Percentiles rank a stretch among this genome's conserved stretches.
phyloP scores from a whole-genome alignment of 306 rosid genomes.

The Cucumis cinereus region DNA sequence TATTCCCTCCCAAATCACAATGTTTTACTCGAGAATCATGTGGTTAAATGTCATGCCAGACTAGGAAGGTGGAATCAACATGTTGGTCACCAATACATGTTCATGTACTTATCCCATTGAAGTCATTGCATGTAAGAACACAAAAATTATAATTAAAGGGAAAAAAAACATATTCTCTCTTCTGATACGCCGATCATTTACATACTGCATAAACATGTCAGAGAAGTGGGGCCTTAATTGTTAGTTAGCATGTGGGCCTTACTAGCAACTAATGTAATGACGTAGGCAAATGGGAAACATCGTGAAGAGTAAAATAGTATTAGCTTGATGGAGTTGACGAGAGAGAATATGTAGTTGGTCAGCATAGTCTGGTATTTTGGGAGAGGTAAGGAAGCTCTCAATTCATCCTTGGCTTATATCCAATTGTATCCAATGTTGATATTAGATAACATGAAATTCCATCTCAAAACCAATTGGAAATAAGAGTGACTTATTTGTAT shows the following conservation, averaged over 20 bases:
- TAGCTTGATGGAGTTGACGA: not conserved
- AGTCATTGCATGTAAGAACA: not conserved
- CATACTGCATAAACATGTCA: too few relatives aligned
- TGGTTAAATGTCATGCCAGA: not conserved
- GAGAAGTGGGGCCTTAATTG: too few relatives aligned
- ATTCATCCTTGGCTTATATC: not conserved
- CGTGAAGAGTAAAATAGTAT: not conserved
- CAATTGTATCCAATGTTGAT: not conserved
- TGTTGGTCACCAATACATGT: not conserved
- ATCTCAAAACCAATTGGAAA: too few relatives aligned
- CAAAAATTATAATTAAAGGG: too few relatives aligned
- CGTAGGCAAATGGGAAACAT: not conserved
- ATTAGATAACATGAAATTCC: too few relatives aligned
- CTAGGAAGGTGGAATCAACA: not conserved
- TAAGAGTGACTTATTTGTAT: too few relatives aligned
- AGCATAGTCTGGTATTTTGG: not conserved
- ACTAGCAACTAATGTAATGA: not conserved
- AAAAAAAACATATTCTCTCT: too few relatives aligned
- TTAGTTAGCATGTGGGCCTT: not conserved
- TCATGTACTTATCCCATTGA: not conserved
- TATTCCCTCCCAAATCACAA: not conserved
- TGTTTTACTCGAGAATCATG: not conserved
- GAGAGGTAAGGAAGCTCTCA: not conserved
- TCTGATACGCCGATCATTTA: too few relatives aligned
- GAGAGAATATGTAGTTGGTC: not conserved